Conservation (phyloP, 805 yeast species). For the Brettanomyces naardenensis region DNA sequence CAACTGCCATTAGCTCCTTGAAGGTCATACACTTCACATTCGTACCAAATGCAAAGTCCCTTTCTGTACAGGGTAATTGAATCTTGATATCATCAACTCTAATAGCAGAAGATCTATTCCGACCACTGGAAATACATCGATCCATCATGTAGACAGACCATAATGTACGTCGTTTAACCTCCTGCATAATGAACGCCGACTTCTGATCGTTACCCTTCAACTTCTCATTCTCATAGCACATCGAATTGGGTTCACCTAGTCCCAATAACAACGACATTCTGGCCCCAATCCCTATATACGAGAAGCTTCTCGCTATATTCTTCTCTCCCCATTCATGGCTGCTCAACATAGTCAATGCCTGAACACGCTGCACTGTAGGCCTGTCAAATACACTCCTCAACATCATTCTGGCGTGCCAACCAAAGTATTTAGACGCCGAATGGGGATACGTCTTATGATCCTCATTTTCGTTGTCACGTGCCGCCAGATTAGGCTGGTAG, state of each 20-base stretch:
- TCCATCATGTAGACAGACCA: slow-evolving; percentile 38
- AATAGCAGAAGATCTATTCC: slow-evolving; percentile 27
- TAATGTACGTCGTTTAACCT: slow-evolving; percentile 29
- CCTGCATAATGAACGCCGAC: slow-evolving; percentile 18
- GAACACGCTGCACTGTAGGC: slow-evolving; percentile 31
- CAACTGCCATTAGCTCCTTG: slow-evolving; percentile 8
- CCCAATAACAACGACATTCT: slow-evolving; percentile 31
- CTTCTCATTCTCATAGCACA: slow-evolving; percentile 11
- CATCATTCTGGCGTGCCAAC: slow-evolving; percentile 29
- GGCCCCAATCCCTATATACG: slow-evolving; percentile 32
- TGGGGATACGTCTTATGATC: slow-evolving; percentile 15
- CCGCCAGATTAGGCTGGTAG: slow-evolving; percentile 18
- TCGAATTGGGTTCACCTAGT: slow-evolving; percentile 16
- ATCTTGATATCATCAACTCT: slow-evolving; percentile 27
- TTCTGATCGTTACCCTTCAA: slow-evolving; percentile 2
- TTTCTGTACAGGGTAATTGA: slow-evolving; percentile 27
- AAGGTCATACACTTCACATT: slow-evolving; percentile 11
- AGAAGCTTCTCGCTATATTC: slow-evolving; percentile 28
- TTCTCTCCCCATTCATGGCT: slow-evolving; percentile 36
- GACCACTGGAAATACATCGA: slow-evolving; percentile 30
- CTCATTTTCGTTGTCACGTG: not conserved
- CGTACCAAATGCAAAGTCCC: slow-evolving; percentile 24
- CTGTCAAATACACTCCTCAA: slow-evolving; percentile 29
- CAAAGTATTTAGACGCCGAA: slow-evolving; percentile 30
- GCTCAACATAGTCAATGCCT: slow-evolving; percentile 29